Evolutionary conservation across 495 filamentous ascomycete species (phyloP), one percentile per base, ranked within the genome.

Genomic region (Aspergillus olivimuriae): DNA sequence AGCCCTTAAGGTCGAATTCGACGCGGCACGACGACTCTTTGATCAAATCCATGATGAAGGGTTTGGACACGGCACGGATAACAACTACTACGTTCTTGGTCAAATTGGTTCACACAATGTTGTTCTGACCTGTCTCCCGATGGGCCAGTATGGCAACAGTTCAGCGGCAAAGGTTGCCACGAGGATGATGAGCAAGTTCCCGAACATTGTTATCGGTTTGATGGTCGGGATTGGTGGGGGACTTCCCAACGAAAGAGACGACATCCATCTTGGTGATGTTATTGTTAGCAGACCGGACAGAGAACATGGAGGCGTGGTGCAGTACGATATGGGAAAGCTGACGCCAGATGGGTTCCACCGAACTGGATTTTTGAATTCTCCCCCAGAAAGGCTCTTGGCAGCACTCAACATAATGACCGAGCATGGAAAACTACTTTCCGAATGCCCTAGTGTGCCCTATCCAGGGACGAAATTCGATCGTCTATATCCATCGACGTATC

Each of bases 221-320:
- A 69, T 76, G 57, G 71, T 77, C 6, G 73, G 72, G 14, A 69
- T 75, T 40, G 69, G 64, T 3, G 70, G 69, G 14, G 70, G 70
- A n/a, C 34, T 53, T 2, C 56, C 62, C 2, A 52, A 39, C 23
- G 21, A 33, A 12, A 41, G 39, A 10, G 28, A 48, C 15, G 56
- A 67, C 41, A 55, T 63, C 24, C 48, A 47, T 10, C 42, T 58
- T 1, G 56, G 57, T 7, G 57, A 60, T 44, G 47, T 60, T 6
- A 44, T 58, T 12, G 53, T 60, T 5, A 51, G 57, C 15, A 39
- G 28, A 11, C 50, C 57, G 2, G 8, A 11, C 14, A 19, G 30
- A n/a, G 10, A 17, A 5, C n/a, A 47, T n/a, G 33, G 20, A 9
- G 47, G 48, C 4, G 57, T 55, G 0, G 35, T 50, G 2, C 61